Evolutionary conservation across 2,329 filamentous ascomycete species (phyloP).

Genomic region (Cercospora brassicicola): DNA sequence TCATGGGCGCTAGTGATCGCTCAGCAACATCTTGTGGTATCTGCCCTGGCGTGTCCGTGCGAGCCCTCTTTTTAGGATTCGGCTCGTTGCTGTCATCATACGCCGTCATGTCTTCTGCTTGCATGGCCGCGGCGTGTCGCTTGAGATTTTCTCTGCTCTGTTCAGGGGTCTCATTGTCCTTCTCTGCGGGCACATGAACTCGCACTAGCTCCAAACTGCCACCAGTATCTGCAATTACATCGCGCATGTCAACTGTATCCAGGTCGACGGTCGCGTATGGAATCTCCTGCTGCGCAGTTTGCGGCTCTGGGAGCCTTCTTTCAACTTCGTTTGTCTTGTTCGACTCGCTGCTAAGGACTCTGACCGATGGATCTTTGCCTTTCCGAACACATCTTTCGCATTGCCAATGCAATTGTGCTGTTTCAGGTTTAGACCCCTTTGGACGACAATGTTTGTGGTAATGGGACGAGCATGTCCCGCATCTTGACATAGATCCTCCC

Average conservation of each 20-base stretch:
- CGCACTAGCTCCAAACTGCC: background rate
- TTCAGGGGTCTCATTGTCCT: background rate
- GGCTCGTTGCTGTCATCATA: background rate
- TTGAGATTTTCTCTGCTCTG: background rate
- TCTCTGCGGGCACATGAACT: background rate
- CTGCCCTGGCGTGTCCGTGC: background rate
- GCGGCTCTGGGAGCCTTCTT: background rate
- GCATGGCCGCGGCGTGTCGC: background rate
- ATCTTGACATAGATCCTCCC: slow-evolving; percentile 37
- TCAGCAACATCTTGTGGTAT: background rate
- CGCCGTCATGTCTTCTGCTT: background rate
- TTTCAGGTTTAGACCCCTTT: background rate
- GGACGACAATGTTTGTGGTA: slow-evolving; percentile 36
- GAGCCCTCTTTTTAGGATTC: background rate
- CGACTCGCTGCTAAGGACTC: background rate
- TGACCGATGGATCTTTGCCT: background rate
- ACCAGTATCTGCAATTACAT: background rate
- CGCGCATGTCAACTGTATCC: background rate
- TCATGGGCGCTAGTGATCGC: background rate
- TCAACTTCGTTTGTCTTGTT: background rate
- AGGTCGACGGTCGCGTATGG: background rate
- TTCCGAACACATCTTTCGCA: slow-evolving; percentile 33
- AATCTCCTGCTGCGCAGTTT: background rate
- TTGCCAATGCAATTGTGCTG: slow-evolving; percentile 29
- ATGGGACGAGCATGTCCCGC: slow-evolving; percentile 37